A percentile compares a stretch with the other conserved stretches of the same genome.
Evolutionary conservation across 176 grass and related monocot species (phyloP).

Genomic region (Ensete glaucum): DNA sequence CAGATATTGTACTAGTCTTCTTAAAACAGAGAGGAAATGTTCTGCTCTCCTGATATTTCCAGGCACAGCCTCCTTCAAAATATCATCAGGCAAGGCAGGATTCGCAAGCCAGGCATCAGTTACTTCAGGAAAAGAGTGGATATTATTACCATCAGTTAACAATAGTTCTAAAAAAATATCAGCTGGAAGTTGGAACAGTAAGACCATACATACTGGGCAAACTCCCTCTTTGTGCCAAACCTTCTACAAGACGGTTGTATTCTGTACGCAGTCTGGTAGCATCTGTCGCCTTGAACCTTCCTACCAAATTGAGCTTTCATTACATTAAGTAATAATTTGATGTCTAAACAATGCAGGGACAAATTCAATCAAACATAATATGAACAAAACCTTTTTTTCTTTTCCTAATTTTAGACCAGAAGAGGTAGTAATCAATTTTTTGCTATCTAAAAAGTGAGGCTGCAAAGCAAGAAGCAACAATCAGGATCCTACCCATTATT

Average conservation of each 20-base stretch:
- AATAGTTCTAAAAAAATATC: not conserved
- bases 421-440: too few species aligned
- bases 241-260: conserved; percentile 83
- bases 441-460: too few species aligned
- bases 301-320: conserved; percentile 66
- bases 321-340: conserved; percentile 9
- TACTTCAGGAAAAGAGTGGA: conserved; percentile 38
- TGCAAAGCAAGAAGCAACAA: too few species aligned
- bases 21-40: conserved; percentile 81
- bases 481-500: too few species aligned
- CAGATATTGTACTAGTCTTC: conserved; percentile 64
- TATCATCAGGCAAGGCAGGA: conserved; percentile 70
- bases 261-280: conserved; percentile 82
- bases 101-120: conserved; percentile 89
- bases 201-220: conserved; percentile 53
- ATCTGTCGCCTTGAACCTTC: conserved; percentile 99
- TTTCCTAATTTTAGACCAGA: too few species aligned
- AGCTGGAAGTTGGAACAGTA: not conserved
- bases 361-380: not conserved
- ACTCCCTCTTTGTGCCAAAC: conserved; percentile 87
- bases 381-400: not conserved
- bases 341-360: not conserved
- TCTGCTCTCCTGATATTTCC: conserved; percentile 91
- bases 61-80: conserved; percentile 86
- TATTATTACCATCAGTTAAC: not conserved